phyloP scores from a whole-genome alignment of 1,284 basidiomycete species.

The Tilletia indica region DNA sequence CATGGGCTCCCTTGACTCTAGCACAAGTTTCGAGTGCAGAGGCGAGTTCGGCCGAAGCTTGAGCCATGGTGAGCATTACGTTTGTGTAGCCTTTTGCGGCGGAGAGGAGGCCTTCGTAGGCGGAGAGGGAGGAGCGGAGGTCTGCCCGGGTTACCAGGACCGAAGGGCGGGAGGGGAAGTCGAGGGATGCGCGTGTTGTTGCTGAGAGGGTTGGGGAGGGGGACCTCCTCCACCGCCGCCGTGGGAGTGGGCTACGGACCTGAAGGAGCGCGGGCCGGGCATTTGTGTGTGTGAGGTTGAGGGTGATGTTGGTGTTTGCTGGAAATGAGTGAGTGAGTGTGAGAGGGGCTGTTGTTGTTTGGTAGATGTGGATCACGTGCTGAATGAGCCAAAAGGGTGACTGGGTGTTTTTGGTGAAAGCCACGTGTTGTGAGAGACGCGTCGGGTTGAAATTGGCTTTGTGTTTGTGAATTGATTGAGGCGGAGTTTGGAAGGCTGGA shows the following conservation, averaged over 20 bases:
- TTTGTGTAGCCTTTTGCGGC: constrained; percentile 79
- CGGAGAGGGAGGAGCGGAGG: constrained; percentile 72
- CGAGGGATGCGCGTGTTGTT: constrained; percentile 61
- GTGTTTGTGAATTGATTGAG: no score
- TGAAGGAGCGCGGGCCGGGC: constrained; percentile 18
- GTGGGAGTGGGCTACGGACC: not conserved
- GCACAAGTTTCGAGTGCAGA: constrained; percentile 60
- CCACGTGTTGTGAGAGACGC: no score
- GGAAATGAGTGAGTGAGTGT: no score
- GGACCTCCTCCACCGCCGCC: constrained; percentile 20
- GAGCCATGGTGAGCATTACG: constrained; percentile 77
- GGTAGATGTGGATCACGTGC: no score
- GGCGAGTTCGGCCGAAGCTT: constrained; percentile 80
- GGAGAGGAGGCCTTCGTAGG: constrained; percentile 79
- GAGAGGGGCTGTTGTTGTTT: no score
- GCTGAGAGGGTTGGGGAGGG: constrained; percentile 37
- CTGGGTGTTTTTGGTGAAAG: no score
- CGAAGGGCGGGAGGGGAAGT: constrained; percentile 66
- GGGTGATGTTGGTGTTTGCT: not conserved
- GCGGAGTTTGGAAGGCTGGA: no score
- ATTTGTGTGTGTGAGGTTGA: not conserved
- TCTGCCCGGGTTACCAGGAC: constrained; percentile 79
- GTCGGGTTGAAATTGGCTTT: no score
- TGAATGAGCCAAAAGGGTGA: no score
- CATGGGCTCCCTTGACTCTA: constrained; percentile 50